phyloP scores from a whole-genome alignment of 805 yeast genomes.

The Wickerhamiella kazuoi region DNA sequence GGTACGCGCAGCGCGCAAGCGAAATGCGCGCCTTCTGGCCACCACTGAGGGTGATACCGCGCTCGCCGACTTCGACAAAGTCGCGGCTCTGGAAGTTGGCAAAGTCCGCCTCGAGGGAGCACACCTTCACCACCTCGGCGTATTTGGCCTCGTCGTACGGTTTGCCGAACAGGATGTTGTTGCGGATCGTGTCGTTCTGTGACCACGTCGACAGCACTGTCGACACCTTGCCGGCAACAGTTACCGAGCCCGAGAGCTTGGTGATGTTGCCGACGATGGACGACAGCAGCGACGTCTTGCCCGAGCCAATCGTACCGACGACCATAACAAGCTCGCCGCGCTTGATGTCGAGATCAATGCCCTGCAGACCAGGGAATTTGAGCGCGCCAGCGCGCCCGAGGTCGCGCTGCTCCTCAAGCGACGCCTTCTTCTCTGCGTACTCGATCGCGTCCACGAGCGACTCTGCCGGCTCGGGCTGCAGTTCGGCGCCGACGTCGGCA shows the following conservation, averaged over 20 bases:
- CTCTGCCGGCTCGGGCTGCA: background rate
- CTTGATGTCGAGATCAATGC: constrained; percentile 35
- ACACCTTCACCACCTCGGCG: constrained; percentile 36
- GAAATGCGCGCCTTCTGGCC: constrained; percentile 82
- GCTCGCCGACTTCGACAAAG: constrained; percentile 57
- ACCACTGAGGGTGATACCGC: constrained; percentile 77
- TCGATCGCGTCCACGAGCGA: background rate
- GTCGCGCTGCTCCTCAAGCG: constrained; percentile 3
- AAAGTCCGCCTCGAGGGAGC: constrained; percentile 52
- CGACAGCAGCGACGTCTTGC: constrained; percentile 54
- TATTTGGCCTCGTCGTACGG: constrained; percentile 36
- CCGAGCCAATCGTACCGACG: constrained; percentile 70
- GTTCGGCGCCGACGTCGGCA: background rate
- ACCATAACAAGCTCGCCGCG: constrained; percentile 58
- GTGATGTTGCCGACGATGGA: constrained; percentile 62
- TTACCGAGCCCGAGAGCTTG: constrained; percentile 33
- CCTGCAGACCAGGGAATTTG: constrained; percentile 28
- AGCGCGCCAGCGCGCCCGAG: constrained; percentile 13
- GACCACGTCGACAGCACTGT: constrained; percentile 65
- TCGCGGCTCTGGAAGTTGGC: constrained; percentile 58
- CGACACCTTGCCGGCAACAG: constrained; percentile 34
- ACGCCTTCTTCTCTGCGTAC: constrained; percentile 4
- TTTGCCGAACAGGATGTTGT: constrained; percentile 55
- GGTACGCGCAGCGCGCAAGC: constrained; percentile 67
- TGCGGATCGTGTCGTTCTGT: constrained; percentile 59